These are phyloP conservation scores for Microstroma glucosiphilum DNA, from an alignment of 1,284 basidiomycete genomes.

Conservation along the genomic window DNA sequence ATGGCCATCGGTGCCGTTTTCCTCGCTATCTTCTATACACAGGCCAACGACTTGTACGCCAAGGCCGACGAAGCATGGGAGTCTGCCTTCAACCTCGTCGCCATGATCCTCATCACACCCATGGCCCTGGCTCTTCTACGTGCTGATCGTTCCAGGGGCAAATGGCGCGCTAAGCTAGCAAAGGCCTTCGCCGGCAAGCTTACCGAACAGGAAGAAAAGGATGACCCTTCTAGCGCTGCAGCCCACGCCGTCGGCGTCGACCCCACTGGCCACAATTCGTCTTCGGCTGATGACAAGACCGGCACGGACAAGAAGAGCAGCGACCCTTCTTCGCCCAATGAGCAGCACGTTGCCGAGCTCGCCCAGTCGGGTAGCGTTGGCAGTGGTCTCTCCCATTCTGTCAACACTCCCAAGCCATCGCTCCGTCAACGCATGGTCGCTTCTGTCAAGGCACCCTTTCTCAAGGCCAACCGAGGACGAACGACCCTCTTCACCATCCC, in stretches of 20 bases:
- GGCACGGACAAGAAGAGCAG: no score
- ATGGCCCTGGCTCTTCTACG: conserved; percentile 47
- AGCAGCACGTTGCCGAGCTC: conserved; percentile 16
- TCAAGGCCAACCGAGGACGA: conserved; percentile 8
- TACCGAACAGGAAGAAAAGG: neutral
- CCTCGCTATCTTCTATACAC: conserved; percentile 49
- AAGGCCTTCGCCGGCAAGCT: conserved; percentile 25
- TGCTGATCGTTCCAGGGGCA: conserved; percentile 36
- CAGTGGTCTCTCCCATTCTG: neutral
- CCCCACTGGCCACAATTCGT: conserved; percentile 7
- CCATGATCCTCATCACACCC: conserved; percentile 44
- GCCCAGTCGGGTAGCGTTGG: neutral
- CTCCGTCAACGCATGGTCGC: neutral
- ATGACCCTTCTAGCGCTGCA: neutral
- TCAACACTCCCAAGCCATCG: neutral
- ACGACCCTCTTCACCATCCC: conserved; percentile 43
- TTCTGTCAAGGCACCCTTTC: conserved; percentile 6
- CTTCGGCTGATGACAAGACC: no score
- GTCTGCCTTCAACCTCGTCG: conserved; percentile 46
- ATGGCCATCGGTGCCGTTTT: conserved; percentile 44
- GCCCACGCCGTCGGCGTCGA: conserved; percentile 6
- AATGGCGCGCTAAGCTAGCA: conserved; percentile 43
- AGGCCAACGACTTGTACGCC: conserved; percentile 57
- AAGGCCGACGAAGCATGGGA: conserved; percentile 50
- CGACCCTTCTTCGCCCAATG: conserved; percentile 7